Percentiles rank a stretch among this genome's conserved stretches.
Conservation (phyloP, 306 rosid genomes). For the Dicorynia guianensis region DNA sequence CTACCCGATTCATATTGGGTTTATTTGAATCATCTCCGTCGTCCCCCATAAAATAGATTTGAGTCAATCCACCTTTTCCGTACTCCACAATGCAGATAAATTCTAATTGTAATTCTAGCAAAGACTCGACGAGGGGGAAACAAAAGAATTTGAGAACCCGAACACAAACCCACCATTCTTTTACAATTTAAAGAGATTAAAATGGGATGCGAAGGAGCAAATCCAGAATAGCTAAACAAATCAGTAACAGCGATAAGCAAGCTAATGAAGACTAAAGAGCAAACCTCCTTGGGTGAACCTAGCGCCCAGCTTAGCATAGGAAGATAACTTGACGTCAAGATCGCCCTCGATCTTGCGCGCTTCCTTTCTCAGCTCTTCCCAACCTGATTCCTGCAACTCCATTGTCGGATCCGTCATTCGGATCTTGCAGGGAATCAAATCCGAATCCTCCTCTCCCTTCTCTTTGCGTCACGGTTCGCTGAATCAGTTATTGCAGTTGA, state of each 20-base stretch:
- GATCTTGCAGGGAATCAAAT: constrained; percentile 46
- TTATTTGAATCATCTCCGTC: not conserved
- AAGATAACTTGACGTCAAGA: constrained; percentile 96
- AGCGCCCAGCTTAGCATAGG: constrained; percentile 89
- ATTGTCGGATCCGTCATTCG: constrained; percentile 72
- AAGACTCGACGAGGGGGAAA: not conserved
- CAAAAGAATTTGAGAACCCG: not conserved
- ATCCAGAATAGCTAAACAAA: not conserved
- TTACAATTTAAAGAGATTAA: not conserved
- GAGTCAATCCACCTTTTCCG: not conserved
- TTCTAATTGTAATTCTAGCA: not conserved
- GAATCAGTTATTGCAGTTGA: constrained; percentile 53
- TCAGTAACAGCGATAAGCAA: not conserved
- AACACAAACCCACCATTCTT: constrained; percentile 4
- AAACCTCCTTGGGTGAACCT: constrained; percentile 92
- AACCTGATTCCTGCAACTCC: constrained; percentile 98
- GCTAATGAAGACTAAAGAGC: constrained; percentile 2
- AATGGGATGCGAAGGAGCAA: not conserved
- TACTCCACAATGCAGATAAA: constrained; percentile 3
- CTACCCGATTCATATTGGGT: not conserved
- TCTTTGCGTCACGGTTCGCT: constrained; percentile 25
- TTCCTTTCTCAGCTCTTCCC: constrained; percentile 96
- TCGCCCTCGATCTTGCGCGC: constrained; percentile 98
- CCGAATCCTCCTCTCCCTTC: constrained; percentile 37
- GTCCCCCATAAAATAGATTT: too few species aligned